Evolutionary conservation across 2,329 filamentous ascomycete genomes (phyloP), one percentile per base, ranked within the genome.

Genomic region (Alternaria sp.): DNA sequence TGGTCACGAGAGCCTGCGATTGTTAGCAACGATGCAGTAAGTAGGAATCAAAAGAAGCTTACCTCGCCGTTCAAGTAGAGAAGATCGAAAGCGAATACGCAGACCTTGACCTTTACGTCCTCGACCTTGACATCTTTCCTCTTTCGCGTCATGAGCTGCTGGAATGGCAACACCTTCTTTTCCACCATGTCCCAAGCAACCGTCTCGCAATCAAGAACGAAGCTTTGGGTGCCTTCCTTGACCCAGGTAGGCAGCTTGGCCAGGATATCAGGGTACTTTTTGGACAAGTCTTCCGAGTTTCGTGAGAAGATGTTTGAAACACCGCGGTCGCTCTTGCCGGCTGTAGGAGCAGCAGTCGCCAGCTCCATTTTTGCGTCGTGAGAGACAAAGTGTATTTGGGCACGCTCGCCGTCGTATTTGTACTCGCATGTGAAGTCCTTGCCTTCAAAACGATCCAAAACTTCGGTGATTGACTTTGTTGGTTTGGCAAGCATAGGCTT

Each of bases 401-500:
- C 96, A 77, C 96, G 87, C 81, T 99, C 96, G 52, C 96, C 96
- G 74, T 99, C 96, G 76, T 99, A 99, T 80, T 99, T 99, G 86
- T 97, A 99, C 79, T 99, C 96, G 82, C 96, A 99, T 1, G 96
- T 98, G 75, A 99, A 99, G 25, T 91, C 91, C 77, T 97, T 96
- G 67, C 92, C 90, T 77, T 98, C 96, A 69, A 99, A 99, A 6
- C 96, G 92, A 80, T 99, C 95, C 11, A 99, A 86, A 0, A 99
- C 96, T 81, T 99, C 96, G 1, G 94, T 97, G 73, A 99, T 97
- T 6, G 96, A 94, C 80, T 99, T 99, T 10, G 96, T 99, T 4
- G 96, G 96, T 75, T 98, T 98, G 19, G 96, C 96, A 83, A 99
- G 86, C 96, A 99, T 99, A 72, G 96, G 96, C 81, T 99, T 99